phyloP scores from a whole-genome alignment of 495 filamentous ascomycete genomes.

The Aspergillus taichungensis region DNA sequence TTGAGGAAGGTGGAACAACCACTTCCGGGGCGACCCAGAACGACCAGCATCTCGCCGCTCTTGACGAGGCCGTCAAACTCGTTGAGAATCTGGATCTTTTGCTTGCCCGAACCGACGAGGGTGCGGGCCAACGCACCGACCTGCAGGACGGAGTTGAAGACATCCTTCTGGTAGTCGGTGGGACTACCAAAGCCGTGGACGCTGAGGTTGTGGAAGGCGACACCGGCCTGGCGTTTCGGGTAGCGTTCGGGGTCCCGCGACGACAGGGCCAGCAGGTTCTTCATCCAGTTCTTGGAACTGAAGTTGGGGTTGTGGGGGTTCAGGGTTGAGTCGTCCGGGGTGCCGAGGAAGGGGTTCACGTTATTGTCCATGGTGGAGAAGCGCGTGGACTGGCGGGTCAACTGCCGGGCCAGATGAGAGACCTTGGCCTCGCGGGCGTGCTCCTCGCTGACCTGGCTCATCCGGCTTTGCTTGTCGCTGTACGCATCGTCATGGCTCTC shows the following conservation, averaged over 20 bases:
- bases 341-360: slow-evolving; percentile 38
- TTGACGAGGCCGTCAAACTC: slow-evolving; percentile 65
- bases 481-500: slow-evolving; percentile 13
- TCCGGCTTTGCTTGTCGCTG: background rate
- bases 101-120: slow-evolving; percentile 37
- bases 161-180: slow-evolving; percentile 78
- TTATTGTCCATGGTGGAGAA: slow-evolving; percentile 22
- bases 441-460: slow-evolving; percentile 18
- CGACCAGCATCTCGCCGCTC: slow-evolving; percentile 73
- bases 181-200: slow-evolving; percentile 69
- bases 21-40: slow-evolving; percentile 65
- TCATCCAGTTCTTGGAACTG: slow-evolving; percentile 43
- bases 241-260: slow-evolving; percentile 41
- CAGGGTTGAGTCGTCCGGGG: slow-evolving; percentile 32
- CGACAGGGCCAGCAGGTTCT: slow-evolving; percentile 39
- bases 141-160: slow-evolving; percentile 58
- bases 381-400: slow-evolving; percentile 39
- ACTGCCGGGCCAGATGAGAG: slow-evolving; percentile 35
- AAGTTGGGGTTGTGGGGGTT: slow-evolving; percentile 41
- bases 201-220: slow-evolving; percentile 53
- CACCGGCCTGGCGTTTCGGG: slow-evolving; percentile 34
- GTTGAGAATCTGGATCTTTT: slow-evolving; percentile 61
- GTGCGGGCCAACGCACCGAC: slow-evolving; percentile 35
- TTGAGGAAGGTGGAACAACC: slow-evolving; percentile 70
- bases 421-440: slow-evolving; percentile 29